phyloP scores from a whole-genome alignment of 495 filamentous ascomycete species.

The Pyrenula aspistea region DNA sequence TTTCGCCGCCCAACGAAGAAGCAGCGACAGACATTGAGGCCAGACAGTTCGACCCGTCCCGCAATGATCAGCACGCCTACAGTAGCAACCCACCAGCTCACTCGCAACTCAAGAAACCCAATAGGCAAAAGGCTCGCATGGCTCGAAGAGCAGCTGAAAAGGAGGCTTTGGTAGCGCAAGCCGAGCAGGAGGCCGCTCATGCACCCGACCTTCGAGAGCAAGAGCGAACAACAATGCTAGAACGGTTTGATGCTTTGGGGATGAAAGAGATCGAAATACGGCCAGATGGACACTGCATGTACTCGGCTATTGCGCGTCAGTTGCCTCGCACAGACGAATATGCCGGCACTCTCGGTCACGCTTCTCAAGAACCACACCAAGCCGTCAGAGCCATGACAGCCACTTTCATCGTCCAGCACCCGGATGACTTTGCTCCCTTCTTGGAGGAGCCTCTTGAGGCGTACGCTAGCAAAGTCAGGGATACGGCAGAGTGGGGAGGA shows the following conservation, averaged over 20 bases:
- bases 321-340: constrained; percentile 36
- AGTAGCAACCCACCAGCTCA: constrained; percentile 5
- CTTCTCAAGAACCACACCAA: constrained; percentile 31
- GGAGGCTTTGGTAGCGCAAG: constrained; percentile 51
- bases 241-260: constrained; percentile 43
- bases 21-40: background rate
- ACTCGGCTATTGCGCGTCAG: constrained; percentile 83
- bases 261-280: constrained; percentile 68
- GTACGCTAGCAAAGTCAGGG: constrained; percentile 65
- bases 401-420: constrained; percentile 43
- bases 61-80: background rate
- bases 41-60: background rate
- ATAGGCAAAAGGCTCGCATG: constrained; percentile 81
- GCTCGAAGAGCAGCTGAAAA: constrained; percentile 79
- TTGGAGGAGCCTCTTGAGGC: constrained; percentile 69
- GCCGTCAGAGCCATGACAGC: constrained; percentile 38
- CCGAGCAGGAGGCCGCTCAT: constrained; percentile 59
- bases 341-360: constrained; percentile 22
- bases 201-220: constrained; percentile 62
- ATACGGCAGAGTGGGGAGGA: constrained; percentile 95
- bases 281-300: constrained; percentile 94
- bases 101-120: constrained; percentile 54
- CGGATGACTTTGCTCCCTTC: constrained; percentile 54
- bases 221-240: constrained; percentile 59
- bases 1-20: background rate